phyloP scores from a whole-genome alignment of 1,139 yeast species.

The Pneumocystis wakefieldiae region DNA sequence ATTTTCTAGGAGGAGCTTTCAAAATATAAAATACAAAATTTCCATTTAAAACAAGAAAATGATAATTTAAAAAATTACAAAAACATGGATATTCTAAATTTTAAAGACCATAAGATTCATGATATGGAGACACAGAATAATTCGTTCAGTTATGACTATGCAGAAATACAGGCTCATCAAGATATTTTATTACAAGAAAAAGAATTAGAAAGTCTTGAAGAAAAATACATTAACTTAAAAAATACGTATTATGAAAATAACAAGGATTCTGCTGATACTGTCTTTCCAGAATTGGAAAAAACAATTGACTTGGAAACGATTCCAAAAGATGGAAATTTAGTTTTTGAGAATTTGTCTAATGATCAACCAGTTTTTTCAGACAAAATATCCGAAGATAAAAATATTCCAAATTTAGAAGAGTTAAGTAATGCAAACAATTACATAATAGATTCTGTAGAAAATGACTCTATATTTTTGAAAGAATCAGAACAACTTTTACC shows the following conservation, averaged over 20 bases:
- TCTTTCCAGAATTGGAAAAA: background rate
- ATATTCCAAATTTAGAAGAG: background rate
- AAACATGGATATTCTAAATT: background rate
- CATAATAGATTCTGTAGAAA: background rate
- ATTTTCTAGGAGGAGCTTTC: background rate
- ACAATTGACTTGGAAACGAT: background rate
- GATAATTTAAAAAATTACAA: background rate
- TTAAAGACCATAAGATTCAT: background rate
- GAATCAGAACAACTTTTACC: background rate
- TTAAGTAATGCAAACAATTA: background rate
- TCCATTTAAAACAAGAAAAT: conserved; percentile 1
- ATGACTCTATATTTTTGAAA: background rate
- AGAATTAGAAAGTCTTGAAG: background rate
- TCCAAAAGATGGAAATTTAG: background rate
- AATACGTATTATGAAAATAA: background rate
- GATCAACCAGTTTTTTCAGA: background rate
- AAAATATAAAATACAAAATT: background rate
- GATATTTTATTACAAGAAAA: background rate
- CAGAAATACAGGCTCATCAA: background rate
- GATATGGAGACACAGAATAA: background rate
- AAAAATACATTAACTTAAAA: background rate
- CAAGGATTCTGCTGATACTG: background rate
- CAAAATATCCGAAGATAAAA: background rate
- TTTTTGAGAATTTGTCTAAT: background rate
- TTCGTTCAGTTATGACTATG: background rate